Evolutionary conservation across 805 yeast species (phyloP).

Genomic region (Candida montana): DNA sequence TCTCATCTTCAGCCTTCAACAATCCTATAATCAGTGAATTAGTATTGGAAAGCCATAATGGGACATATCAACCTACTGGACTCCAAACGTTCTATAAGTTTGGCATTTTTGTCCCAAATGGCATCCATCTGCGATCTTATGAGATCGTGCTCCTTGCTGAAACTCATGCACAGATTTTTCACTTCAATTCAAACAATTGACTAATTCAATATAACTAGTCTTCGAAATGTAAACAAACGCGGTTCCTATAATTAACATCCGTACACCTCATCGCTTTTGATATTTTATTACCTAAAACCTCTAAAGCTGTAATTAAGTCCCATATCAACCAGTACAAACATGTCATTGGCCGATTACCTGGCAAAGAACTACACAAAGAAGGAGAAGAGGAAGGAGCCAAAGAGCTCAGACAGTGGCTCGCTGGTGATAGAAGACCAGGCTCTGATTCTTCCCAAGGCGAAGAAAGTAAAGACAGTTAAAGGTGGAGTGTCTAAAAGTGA

Average conservation of each 20-base stretch:
- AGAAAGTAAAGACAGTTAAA: neutral
- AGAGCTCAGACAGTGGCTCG: constrained; percentile 8
- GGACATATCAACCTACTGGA: constrained; percentile 2
- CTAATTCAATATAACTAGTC: too few species aligned
- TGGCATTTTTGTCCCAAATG: neutral
- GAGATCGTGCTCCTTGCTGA: constrained; percentile 1
- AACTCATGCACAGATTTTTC: neutral
- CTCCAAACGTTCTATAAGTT: constrained; percentile 1
- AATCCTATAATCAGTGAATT: neutral
- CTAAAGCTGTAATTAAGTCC: too few species aligned
- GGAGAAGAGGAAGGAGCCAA: constrained; percentile 21
- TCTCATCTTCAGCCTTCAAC: neutral
- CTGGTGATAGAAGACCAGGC: constrained; percentile 20
- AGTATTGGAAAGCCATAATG: too few species aligned
- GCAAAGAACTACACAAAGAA: constrained; percentile 34
- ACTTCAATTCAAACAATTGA: too few species aligned
- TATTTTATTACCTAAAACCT: too few species aligned
- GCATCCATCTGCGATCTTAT: neutral
- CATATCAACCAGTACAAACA: neutral
- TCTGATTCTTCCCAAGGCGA: constrained; percentile 1
- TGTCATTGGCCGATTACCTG: constrained; percentile 4
- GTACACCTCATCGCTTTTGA: too few species aligned
- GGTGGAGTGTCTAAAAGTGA: too few species aligned
- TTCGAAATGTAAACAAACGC: too few species aligned
- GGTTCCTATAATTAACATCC: too few species aligned